Conservation (phyloP, 441 rosid genomes). For the Macaranga tanarius region DNA sequence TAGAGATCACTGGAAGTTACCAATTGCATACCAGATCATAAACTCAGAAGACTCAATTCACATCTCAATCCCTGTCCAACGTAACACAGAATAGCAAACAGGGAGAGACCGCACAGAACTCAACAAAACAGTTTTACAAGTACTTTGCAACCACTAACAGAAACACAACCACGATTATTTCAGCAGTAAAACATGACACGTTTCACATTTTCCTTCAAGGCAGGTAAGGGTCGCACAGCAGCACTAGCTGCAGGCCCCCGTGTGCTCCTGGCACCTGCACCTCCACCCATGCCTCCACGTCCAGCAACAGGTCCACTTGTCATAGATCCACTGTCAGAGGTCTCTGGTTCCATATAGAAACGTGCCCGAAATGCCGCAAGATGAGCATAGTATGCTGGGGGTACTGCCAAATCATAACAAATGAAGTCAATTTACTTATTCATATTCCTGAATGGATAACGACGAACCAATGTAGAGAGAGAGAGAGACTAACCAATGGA, state of each 20-base stretch:
- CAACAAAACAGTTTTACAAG: no score
- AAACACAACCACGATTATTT: constrained; percentile 9
- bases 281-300: constrained; percentile 48
- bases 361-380: constrained; percentile 97
- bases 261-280: constrained; percentile 52
- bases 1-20: no score
- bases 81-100: no score
- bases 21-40: no score
- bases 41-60: no score
- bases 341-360: constrained; percentile 94
- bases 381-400: constrained; percentile 97
- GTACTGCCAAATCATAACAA: constrained; percentile 46
- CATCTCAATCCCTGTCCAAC: no score
- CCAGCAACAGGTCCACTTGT: constrained; percentile 65
- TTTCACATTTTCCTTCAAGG: constrained; percentile 88
- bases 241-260: constrained; percentile 56
- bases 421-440: not conserved
- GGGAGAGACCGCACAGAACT: no score
- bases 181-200: constrained; percentile 87
- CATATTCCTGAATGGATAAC: no score
- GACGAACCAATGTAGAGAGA: not conserved
- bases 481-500: constrained; percentile 64
- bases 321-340: constrained; percentile 97
- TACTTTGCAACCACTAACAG: no score
- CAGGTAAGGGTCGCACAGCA: constrained; percentile 68